A percentile compares a stretch with the other conserved stretches of the same genome.
Evolutionary conservation across 2,329 filamentous ascomycete species (phyloP).

Genomic region (Huntiella bhutanensis): DNA sequence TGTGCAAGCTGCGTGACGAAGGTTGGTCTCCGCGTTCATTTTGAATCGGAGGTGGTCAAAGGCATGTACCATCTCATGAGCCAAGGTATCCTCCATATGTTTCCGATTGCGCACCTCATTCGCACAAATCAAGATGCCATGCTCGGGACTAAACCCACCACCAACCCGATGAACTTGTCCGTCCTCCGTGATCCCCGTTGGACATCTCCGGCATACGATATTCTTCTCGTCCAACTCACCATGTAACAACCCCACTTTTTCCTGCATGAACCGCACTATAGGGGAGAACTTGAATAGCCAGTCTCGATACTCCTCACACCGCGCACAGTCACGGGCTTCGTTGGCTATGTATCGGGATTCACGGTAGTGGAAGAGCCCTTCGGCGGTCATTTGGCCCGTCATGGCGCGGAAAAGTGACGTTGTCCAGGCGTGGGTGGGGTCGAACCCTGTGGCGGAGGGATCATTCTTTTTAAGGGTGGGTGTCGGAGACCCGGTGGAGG

Average conservation of each 20-base stretch:
- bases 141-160: slow-evolving; percentile 71
- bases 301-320: slow-evolving; percentile 65
- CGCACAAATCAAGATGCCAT: slow-evolving; percentile 81
- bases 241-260: slow-evolving; percentile 63
- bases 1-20: slow-evolving; percentile 82
- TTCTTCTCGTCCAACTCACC: slow-evolving; percentile 55
- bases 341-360: slow-evolving; percentile 54
- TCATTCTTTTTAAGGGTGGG: slow-evolving; percentile 32
- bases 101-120: slow-evolving; percentile 68
- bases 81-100: slow-evolving; percentile 81
- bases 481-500: neutral
- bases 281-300: slow-evolving; percentile 75
- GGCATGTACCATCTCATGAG: slow-evolving; percentile 95
- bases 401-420: slow-evolving; percentile 74
- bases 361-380: slow-evolving; percentile 59
- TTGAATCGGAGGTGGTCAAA: slow-evolving; percentile 89
- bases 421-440: slow-evolving; percentile 46
- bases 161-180: slow-evolving; percentile 44
- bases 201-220: slow-evolving; percentile 67
- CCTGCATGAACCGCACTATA: slow-evolving; percentile 66
- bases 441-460: slow-evolving; percentile 42
- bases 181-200: slow-evolving; percentile 33
- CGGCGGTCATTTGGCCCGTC: slow-evolving; percentile 48
- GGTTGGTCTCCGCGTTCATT: slow-evolving; percentile 57
- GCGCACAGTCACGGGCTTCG: slow-evolving; percentile 59